Conservation (phyloP, 768 basidiomycete genomes). For the Hirschioporus abietinus region DNA sequence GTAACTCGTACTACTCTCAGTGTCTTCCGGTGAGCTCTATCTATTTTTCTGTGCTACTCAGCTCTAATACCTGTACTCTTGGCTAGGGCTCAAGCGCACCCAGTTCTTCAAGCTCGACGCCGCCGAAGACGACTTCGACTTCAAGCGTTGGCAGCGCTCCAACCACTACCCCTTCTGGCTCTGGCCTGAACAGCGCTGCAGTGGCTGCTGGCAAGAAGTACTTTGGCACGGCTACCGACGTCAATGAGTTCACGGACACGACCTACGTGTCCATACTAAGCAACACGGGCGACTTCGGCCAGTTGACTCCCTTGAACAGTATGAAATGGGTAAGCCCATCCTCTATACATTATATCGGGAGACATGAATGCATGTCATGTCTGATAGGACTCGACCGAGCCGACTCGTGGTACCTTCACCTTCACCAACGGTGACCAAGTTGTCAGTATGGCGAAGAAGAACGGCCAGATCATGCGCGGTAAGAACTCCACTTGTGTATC, state of each 20-base stretch:
- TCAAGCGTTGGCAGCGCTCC: neutral
- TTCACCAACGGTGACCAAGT: slow-evolving; percentile 41
- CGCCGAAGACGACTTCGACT: neutral
- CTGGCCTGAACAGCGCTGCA: slow-evolving; percentile 31
- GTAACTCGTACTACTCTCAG: slow-evolving; percentile 41
- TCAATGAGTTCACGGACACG: slow-evolving; percentile 36
- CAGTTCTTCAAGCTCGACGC: slow-evolving; percentile 9
- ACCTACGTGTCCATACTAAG: slow-evolving; percentile 33
- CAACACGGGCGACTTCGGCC: slow-evolving; percentile 34
- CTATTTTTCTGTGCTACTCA: neutral
- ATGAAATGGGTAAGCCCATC: slow-evolving; percentile 36
- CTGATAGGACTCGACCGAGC: slow-evolving; percentile 47
- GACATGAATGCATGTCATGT: neutral
- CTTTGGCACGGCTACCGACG: slow-evolving; percentile 45
- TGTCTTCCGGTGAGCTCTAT: slow-evolving; percentile 28
- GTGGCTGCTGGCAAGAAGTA: slow-evolving; percentile 37
- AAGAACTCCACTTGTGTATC: slow-evolving; percentile 3
- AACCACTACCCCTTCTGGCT: slow-evolving; percentile 1
- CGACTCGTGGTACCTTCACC: slow-evolving; percentile 39
- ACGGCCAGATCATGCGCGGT: slow-evolving; percentile 45
- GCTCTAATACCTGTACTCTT: neutral
- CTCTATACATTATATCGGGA: neutral
- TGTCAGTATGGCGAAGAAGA: slow-evolving; percentile 37
- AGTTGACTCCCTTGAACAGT: slow-evolving; percentile 39
- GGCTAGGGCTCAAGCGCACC: neutral